Base-by-base conservation (phyloP, 2,329 filamentous ascomycete genomes). In the Nakataea oryzae region DNA sequence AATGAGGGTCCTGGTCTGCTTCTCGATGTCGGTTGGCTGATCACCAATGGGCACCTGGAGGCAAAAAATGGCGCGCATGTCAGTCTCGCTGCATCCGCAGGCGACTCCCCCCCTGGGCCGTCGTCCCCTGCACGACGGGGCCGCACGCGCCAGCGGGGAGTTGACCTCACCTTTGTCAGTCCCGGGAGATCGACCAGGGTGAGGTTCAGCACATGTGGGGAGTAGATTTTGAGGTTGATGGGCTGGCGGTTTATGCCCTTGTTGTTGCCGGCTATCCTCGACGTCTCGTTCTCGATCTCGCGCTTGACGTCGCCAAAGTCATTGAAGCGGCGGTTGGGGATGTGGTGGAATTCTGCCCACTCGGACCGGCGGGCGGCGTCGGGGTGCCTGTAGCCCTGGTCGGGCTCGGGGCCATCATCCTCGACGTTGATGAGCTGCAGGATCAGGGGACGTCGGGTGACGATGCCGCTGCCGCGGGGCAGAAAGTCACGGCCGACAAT, bases 291-390 rank as follows among this genome's bases (percentile, higher is more conserved):
- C 68, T 93, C 89, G 74, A 99, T 99, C 79, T 99, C 95, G 63
- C 97, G 95, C 70, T 95, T 86, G 71, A 99, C 96, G 82, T 97
- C 96, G 81, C 92, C 90, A 80, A 99, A 99, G 79, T 99, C 95
- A 78, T 87, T 87, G 80, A 96, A 97, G 78, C 97, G 97, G 78
- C 97, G 91, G 69, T 93, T 95, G 26, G 95, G 93, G 66, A 99
- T 90, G 76, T 99, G 95, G 66, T 99, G 82, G 77, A 99, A 99
- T 75, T 99, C 95, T 66, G 90, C 93, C 93, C 95, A 97, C 72
- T 87, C 85, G 67, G 80, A 83, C 67, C 81, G 83, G 63, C 81
- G 77, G 64, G 83, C 81, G 68, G 91, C 86, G 65, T 85, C 89
- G 56, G 90, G 86, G 57, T 91, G 88, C 61, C 88, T 88, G 75